Evolutionary conservation across 768 basidiomycete species (phyloP).

Genomic region (Psilocybe cubensis): DNA sequence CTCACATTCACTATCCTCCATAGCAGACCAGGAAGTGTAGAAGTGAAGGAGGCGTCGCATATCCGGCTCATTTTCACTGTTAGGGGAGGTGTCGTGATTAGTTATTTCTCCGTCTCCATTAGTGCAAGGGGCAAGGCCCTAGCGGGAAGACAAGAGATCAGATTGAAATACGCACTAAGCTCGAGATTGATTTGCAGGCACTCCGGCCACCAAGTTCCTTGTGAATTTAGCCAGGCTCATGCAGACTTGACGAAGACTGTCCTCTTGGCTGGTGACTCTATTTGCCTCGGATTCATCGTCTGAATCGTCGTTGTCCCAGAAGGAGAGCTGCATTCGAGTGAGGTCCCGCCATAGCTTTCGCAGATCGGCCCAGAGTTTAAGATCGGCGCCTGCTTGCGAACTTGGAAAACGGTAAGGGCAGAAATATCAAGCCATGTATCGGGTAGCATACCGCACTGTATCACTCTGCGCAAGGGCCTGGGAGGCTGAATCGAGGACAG

Average conservation of each 20-base stretch:
- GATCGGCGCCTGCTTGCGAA: constrained; percentile 38
- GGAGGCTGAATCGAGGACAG: constrained; percentile 53
- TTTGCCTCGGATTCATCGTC: constrained; percentile 36
- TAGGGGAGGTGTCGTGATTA: constrained; percentile 5
- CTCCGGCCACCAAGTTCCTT: constrained; percentile 81
- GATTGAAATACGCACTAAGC: constrained; percentile 63
- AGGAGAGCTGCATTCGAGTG: constrained; percentile 50
- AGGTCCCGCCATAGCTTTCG: constrained; percentile 60
- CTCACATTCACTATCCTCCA: constrained; percentile 63
- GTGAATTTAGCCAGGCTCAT: constrained; percentile 75
- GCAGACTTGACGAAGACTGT: constrained; percentile 42
- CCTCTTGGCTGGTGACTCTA: constrained; percentile 26
- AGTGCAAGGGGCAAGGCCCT: constrained; percentile 3
- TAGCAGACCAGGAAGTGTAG: constrained; percentile 77
- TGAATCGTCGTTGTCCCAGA: constrained; percentile 52
- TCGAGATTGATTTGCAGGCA: constrained; percentile 67
- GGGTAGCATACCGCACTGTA: constrained; percentile 35
- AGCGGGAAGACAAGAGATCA: constrained; percentile 8
- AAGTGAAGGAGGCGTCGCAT: constrained; percentile 70
- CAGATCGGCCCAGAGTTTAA: constrained; percentile 58
- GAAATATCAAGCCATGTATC: not conserved
- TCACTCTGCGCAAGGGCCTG: constrained; percentile 53
- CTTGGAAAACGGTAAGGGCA: constrained; percentile 17
- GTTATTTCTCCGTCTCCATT: constrained; percentile 6
- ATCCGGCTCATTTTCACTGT: constrained; percentile 70